Conservation (phyloP, 2,329 filamentous ascomycete genomes). For the Fusarium multiceps region DNA sequence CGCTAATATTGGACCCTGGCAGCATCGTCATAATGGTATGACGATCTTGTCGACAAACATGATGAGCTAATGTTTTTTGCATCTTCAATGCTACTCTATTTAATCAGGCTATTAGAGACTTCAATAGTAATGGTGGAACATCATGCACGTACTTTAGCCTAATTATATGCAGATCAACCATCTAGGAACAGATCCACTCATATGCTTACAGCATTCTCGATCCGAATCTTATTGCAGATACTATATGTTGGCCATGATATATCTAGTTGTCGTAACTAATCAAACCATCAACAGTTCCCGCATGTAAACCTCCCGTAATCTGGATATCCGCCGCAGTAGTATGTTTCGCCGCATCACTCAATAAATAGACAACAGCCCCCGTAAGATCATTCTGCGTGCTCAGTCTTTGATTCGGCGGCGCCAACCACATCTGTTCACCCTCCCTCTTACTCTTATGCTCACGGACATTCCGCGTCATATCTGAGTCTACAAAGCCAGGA, state of each 20-base stretch:
- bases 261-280: conserved; percentile 48
- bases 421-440: conserved; percentile 53
- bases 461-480: conserved; percentile 50
- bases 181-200: background rate
- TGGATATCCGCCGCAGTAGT: conserved; percentile 58
- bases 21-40: background rate
- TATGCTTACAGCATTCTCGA: background rate
- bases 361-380: conserved; percentile 55
- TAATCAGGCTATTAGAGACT: conserved; percentile 6
- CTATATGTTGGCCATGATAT: background rate
- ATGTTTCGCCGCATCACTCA: conserved; percentile 57
- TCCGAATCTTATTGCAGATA: background rate
- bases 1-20: conserved; percentile 10
- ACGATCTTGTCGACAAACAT: conserved; percentile 13
- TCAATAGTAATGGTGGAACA: background rate
- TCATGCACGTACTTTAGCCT: conserved; percentile 4
- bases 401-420: conserved; percentile 54
- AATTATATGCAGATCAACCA: background rate
- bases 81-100: background rate
- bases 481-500: conserved; percentile 53
- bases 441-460: conserved; percentile 49
- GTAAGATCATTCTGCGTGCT: conserved; percentile 57
- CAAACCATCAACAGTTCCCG: conserved; percentile 52
- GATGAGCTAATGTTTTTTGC: background rate
- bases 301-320: conserved; percentile 58